phyloP scores from a whole-genome alignment of 1,284 basidiomycete species.

The Schizophyllum commune region DNA sequence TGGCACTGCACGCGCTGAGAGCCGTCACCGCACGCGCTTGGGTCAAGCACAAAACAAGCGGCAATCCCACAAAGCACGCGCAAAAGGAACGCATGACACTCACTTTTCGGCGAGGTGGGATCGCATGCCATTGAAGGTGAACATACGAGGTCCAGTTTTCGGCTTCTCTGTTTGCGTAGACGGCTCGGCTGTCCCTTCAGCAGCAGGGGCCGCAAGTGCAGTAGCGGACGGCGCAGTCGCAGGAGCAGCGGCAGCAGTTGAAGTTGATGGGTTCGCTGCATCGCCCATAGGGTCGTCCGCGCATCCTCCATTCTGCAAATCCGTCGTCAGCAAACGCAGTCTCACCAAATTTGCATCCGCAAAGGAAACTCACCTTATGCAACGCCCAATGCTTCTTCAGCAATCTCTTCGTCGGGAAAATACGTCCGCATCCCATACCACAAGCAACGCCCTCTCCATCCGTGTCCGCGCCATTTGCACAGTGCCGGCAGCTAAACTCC shows the following conservation, averaged over 20 bases:
- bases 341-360: not conserved
- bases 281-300: not conserved
- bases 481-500: constrained; percentile 12
- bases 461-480: not conserved
- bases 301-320: not conserved
- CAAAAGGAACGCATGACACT: not conserved
- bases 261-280: not conserved
- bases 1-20: too few species aligned
- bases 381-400: not conserved
- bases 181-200: not conserved
- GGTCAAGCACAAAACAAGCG: too few species aligned
- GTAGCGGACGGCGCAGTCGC: not conserved
- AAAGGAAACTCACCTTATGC: not conserved
- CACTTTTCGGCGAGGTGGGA: constrained; percentile 13
- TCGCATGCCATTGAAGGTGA: constrained; percentile 10
- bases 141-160: not conserved
- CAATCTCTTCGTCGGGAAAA: not conserved
- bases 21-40: too few species aligned
- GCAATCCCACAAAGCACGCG: too few species aligned
- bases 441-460: not conserved
- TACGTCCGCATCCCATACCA: not conserved
- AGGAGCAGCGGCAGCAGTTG: not conserved
- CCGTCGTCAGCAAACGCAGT: not conserved
- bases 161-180: not conserved
- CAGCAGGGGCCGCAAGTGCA: not conserved